phyloP scores from a whole-genome alignment of 805 yeast genomes.

The Danielia reshetovae region DNA sequence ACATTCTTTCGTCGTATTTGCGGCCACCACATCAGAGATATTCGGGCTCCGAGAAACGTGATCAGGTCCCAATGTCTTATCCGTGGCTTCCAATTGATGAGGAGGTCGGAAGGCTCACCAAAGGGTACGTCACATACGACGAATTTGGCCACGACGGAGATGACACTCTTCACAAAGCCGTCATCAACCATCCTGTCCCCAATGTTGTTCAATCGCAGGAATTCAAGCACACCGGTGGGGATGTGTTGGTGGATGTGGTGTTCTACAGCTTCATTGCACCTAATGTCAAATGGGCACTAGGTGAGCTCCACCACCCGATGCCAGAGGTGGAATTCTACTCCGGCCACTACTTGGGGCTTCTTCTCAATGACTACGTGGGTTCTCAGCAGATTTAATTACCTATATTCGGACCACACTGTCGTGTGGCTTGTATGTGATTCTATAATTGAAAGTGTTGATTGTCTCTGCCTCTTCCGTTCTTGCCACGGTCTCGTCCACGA shows the following conservation, averaged over 20 bases:
- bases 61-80: conserved; percentile 3
- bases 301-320: conserved; percentile 20
- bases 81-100: conserved; percentile 7
- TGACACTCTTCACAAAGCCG: conserved; percentile 65
- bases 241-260: conserved; percentile 56
- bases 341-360: conserved; percentile 27
- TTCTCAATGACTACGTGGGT: conserved; percentile 29
- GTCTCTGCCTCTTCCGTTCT: conserved; percentile 39
- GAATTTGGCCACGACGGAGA: conserved; percentile 88
- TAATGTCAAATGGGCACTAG: conserved; percentile 31
- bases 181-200: conserved; percentile 61
- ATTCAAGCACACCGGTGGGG: conserved; percentile 21
- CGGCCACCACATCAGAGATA: conserved; percentile 13
- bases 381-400: conserved; percentile 4
- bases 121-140: conserved; percentile 80
- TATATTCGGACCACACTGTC: conserved; percentile 34
- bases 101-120: conserved; percentile 28
- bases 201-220: conserved; percentile 66
- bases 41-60: neutral
- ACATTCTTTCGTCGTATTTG: conserved; percentile 26
- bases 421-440: conserved; percentile 60
- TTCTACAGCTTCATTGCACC: conserved; percentile 68
- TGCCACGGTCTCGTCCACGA: conserved; percentile 50
- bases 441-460: conserved; percentile 61
- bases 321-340: conserved; percentile 28